phyloP scores from a whole-genome alignment of 768 basidiomycete species.

The Mycena capillaripes region DNA sequence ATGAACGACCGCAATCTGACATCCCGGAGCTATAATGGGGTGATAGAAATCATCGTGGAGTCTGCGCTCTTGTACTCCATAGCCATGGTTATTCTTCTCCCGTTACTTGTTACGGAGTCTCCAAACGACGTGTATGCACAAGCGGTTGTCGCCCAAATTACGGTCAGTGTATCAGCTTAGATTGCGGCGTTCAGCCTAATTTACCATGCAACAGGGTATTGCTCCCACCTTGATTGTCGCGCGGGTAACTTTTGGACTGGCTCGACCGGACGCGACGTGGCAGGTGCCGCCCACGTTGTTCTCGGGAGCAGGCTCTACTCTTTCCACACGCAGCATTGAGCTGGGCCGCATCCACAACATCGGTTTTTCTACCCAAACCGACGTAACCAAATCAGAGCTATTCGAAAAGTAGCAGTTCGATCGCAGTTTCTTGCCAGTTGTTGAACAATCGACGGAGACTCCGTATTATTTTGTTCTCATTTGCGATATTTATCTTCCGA shows the following conservation, averaged over 20 bases:
- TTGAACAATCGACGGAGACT: no score
- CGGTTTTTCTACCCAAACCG: no score
- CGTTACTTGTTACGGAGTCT: background rate
- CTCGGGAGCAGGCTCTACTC: no score
- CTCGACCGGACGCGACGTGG: constrained; percentile 3
- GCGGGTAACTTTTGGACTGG: constrained; percentile 2
- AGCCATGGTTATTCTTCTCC: background rate
- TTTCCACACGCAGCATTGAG: no score
- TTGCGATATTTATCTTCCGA: no score
- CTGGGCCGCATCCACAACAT: no score
- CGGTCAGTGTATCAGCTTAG: background rate
- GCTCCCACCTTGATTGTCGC: constrained; percentile 10
- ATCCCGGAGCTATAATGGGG: no score
- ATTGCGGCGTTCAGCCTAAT: background rate
- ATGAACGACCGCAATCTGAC: background rate
- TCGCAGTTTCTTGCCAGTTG: no score
- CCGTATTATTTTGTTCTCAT: no score
- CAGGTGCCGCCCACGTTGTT: background rate
- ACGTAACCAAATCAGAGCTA: no score
- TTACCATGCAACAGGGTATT: background rate
- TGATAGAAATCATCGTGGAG: constrained; percentile 10
- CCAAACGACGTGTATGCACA: background rate
- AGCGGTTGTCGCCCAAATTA: background rate
- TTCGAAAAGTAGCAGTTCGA: no score
- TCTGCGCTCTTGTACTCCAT: constrained; percentile 4